phyloP scores from a whole-genome alignment of 192 early-diverging fungal species.

The Dimargaris cristalligena region DNA sequence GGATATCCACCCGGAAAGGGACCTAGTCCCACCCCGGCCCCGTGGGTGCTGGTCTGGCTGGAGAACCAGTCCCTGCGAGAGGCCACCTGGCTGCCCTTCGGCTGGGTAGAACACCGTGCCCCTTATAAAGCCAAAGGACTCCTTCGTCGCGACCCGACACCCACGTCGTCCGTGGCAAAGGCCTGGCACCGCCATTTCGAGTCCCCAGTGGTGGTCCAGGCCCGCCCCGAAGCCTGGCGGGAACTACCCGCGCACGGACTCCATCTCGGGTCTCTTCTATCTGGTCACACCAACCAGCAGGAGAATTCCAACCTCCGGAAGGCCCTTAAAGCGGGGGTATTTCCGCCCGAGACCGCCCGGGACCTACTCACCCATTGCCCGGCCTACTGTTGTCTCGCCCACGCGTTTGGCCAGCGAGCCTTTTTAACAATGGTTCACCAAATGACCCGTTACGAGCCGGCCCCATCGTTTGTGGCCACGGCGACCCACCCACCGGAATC shows the following conservation, averaged over 20 bases:
- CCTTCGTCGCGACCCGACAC: background rate
- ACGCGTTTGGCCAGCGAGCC: no score
- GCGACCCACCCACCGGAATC: no score
- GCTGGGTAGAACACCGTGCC: slow-evolving; percentile 23
- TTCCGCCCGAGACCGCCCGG: no score
- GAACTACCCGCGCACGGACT: slow-evolving; percentile 6
- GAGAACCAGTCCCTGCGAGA: slow-evolving; percentile 27
- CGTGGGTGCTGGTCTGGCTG: slow-evolving; percentile 6
- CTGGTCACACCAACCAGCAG: background rate
- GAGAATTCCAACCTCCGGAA: background rate
- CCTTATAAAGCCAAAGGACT: slow-evolving; percentile 16
- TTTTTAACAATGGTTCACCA: no score
- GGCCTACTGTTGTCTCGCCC: no score
- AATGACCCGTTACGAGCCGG: no score
- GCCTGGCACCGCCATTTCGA: slow-evolving; percentile 5
- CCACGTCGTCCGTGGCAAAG: slow-evolving; percentile 13
- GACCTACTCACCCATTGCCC: no score
- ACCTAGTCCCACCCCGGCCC: background rate
- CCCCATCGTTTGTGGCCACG: no score
- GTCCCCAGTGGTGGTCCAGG: slow-evolving; percentile 15
- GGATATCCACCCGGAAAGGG: background rate
- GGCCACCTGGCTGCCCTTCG: slow-evolving; percentile 28
- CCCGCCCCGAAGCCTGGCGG: slow-evolving; percentile 22
- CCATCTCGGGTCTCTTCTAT: background rate
- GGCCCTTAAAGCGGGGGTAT: no score